These are phyloP conservation scores for Metschnikowia kofuensis DNA, from an alignment of 805 yeast genomes.

Conservation along the genomic window DNA sequence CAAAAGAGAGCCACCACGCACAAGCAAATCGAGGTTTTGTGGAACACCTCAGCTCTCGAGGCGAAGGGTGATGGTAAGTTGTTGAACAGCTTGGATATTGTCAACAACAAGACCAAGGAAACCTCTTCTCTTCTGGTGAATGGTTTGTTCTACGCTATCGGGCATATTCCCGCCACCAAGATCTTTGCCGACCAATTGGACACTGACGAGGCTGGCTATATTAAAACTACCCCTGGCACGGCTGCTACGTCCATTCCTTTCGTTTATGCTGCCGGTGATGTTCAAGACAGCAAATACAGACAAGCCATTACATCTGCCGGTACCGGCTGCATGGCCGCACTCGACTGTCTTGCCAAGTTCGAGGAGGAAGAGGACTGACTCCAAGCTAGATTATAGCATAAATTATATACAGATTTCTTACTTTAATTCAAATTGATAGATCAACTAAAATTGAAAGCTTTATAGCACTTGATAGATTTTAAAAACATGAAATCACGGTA, in stretches of 20 bases:
- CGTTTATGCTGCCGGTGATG: slow-evolving; percentile 98
- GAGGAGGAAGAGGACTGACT: slow-evolving; percentile 23
- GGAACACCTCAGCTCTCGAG: slow-evolving; percentile 79
- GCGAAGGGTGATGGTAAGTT: slow-evolving; percentile 94
- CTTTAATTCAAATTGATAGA: neutral
- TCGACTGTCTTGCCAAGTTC: slow-evolving; percentile 56
- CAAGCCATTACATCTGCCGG: slow-evolving; percentile 99
- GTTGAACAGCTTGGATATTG: slow-evolving; percentile 59
- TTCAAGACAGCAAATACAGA: slow-evolving; percentile 94
- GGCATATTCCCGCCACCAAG: slow-evolving; percentile 92
- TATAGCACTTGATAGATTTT: too few relatives aligned
- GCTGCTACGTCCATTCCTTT: slow-evolving; percentile 83
- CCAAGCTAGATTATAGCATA: slow-evolving; percentile 7
- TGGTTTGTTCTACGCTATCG: slow-evolving; percentile 97
- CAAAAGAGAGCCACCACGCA: slow-evolving; percentile 83
- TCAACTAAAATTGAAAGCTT: neutral
- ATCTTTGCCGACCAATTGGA: slow-evolving; percentile 76
- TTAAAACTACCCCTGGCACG: slow-evolving; percentile 86
- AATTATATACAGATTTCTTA: neutral
- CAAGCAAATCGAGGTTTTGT: slow-evolving; percentile 87
- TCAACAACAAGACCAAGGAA: slow-evolving; percentile 71
- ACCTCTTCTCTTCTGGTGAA: slow-evolving; percentile 68
- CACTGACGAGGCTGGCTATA: slow-evolving; percentile 84
- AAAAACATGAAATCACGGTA: neutral
- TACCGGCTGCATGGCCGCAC: slow-evolving; percentile 98